A percentile compares a stretch with the other conserved stretches of the same genome.
Conservation (phyloP, 805 yeast genomes). For the Ogataea pilisensis region DNA sequence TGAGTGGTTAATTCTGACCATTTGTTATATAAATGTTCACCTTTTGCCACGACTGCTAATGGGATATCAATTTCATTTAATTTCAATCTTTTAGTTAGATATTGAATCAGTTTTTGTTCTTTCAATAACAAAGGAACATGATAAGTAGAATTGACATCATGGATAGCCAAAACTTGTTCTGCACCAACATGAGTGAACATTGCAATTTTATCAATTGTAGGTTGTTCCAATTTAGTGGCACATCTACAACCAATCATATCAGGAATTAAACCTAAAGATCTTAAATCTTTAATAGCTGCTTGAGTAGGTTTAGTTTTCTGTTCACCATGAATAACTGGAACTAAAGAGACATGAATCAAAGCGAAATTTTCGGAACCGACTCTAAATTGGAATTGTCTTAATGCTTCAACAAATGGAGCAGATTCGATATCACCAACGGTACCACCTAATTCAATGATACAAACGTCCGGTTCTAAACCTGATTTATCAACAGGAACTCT, state of each 20-base stretch:
- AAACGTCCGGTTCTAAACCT: slow-evolving; percentile 88
- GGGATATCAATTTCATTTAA: slow-evolving; percentile 47
- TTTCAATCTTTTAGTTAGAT: slow-evolving; percentile 62
- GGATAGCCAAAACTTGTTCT: slow-evolving; percentile 95
- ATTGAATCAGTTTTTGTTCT: slow-evolving; percentile 80
- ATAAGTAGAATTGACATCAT: slow-evolving; percentile 94
- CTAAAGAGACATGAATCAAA: slow-evolving; percentile 91
- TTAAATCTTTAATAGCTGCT: slow-evolving; percentile 95
- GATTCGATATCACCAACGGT: slow-evolving; percentile 99
- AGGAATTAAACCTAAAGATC: slow-evolving; percentile 91
- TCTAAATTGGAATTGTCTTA: slow-evolving; percentile 97
- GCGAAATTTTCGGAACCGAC: slow-evolving; percentile 94
- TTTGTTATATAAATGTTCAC: slow-evolving; percentile 61
- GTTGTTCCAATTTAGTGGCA: slow-evolving; percentile 69
- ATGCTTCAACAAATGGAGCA: slow-evolving; percentile 98
- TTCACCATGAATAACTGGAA: slow-evolving; percentile 97
- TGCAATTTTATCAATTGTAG: slow-evolving; percentile 92
- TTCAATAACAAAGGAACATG: slow-evolving; percentile 91
- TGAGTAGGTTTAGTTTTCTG: slow-evolving; percentile 99
- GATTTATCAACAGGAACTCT: slow-evolving; percentile 87
- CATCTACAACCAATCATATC: slow-evolving; percentile 99
- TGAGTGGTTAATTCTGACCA: slow-evolving; percentile 80
- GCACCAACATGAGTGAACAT: slow-evolving; percentile 99
- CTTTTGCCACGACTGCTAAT: slow-evolving; percentile 53
- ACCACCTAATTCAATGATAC: slow-evolving; percentile 97